phyloP scores from a whole-genome alignment of 1,139 yeast genomes.

The Taphrina betulina region DNA sequence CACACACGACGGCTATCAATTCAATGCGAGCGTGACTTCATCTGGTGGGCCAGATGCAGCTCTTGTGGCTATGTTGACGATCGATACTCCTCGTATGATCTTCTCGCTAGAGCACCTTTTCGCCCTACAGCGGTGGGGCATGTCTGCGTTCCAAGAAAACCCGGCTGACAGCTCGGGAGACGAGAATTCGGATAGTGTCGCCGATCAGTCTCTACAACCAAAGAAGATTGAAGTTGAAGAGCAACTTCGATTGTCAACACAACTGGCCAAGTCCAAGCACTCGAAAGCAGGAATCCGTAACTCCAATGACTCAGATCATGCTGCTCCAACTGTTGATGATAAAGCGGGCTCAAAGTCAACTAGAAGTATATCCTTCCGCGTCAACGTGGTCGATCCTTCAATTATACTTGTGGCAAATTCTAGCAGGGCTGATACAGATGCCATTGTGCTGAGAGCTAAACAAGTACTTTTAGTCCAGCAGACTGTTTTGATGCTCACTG shows the following conservation, averaged over 20 bases:
- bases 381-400: slow-evolving; percentile 76
- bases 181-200: neutral
- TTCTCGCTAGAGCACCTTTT: slow-evolving; percentile 82
- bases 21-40: slow-evolving; percentile 55
- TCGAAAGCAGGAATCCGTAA: neutral
- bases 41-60: slow-evolving; percentile 51
- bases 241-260: neutral
- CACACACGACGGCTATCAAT: slow-evolving; percentile 65
- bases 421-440: slow-evolving; percentile 66
- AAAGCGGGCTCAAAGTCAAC: slow-evolving; percentile 32
- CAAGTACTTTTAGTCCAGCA: slow-evolving; percentile 73
- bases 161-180: neutral
- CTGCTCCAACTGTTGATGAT: neutral
- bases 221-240: slow-evolving; percentile 1
- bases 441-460: slow-evolving; percentile 83
- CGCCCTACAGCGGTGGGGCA: slow-evolving; percentile 68
- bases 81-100: slow-evolving; percentile 78
- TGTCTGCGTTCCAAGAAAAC: slow-evolving; percentile 44
- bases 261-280: neutral
- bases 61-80: slow-evolving; percentile 58
- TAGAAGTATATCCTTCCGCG: slow-evolving; percentile 51
- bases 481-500: slow-evolving; percentile 60
- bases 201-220: neutral
- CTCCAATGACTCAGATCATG: no score
- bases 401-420: slow-evolving; percentile 81